Conservation (phyloP, 345 rosid species). For the Murraya koenigii region DNA sequence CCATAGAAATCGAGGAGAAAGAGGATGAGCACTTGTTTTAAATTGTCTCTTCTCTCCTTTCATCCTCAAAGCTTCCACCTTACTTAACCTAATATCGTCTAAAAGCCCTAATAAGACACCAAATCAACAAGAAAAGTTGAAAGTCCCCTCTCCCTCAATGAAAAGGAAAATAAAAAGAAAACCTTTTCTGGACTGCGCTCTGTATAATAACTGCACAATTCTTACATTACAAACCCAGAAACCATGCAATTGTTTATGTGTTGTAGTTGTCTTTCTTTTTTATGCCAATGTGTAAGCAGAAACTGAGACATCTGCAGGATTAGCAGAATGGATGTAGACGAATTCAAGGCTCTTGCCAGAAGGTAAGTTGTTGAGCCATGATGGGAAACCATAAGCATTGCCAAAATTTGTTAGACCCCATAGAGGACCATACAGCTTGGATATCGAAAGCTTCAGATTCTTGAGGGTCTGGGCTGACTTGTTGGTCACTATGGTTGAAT, state of each 20-base stretch:
- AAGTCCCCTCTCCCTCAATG: conserved; percentile 11
- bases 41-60: conserved; percentile 76
- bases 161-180: conserved; percentile 29
- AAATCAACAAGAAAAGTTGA: conserved; percentile 30
- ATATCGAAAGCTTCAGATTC: conserved; percentile 63
- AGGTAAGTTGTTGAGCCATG: conserved; percentile 67
- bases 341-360: conserved; percentile 82
- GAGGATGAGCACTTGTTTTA: conserved; percentile 91
- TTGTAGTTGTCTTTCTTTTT: conserved; percentile 23
- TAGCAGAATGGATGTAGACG: conserved; percentile 78
- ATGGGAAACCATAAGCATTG: conserved; percentile 60
- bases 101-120: conserved; percentile 29
- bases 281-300: conserved; percentile 74
- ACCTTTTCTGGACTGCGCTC: conserved; percentile 32
- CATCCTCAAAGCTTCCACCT: conserved; percentile 41
- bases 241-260: conserved; percentile 10
- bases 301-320: conserved; percentile 64
- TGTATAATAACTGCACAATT: conserved; percentile 55
- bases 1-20: conserved; percentile 58
- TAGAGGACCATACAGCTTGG: conserved; percentile 84
- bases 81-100: conserved; percentile 38
- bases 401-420: conserved; percentile 78
- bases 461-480: conserved; percentile 62
- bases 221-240: conserved; percentile 40
- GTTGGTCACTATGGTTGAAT: conserved; percentile 72